phyloP scores from a whole-genome alignment of 371 early-diverging fungal genomes.

The Apophysomyces ossiformis region DNA sequence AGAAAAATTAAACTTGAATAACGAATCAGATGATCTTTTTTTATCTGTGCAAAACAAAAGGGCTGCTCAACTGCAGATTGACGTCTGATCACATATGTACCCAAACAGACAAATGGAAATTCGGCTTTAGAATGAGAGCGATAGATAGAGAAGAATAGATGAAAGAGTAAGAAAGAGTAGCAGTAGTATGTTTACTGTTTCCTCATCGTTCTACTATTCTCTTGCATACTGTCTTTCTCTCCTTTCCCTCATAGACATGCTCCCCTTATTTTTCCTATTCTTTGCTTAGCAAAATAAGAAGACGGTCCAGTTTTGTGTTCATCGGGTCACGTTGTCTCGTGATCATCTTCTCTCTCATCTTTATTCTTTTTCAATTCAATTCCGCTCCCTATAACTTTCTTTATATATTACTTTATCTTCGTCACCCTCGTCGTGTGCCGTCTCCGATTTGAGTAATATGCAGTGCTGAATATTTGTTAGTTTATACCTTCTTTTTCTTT shows the following conservation, averaged over 20 bases:
- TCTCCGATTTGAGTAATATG: constrained; percentile 12
- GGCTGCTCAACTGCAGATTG: neutral
- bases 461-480: constrained; percentile 7
- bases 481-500: neutral
- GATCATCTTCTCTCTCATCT: neutral
- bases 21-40: constrained; percentile 7
- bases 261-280: too few relatives aligned
- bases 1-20: neutral
- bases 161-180: too few relatives aligned
- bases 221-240: too few relatives aligned
- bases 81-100: neutral
- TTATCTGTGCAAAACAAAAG: neutral
- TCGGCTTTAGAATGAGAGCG: too few relatives aligned
- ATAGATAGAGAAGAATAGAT: too few relatives aligned
- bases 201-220: too few relatives aligned
- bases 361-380: neutral
- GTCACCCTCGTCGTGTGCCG: constrained; percentile 6
- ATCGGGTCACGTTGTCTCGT: constrained; percentile 10
- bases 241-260: too few relatives aligned
- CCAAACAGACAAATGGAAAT: too few relatives aligned
- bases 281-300: neutral
- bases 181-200: too few relatives aligned
- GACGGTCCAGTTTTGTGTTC: neutral
- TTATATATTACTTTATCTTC: neutral
- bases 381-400: constrained; percentile 4